Evolutionary conservation across 345 rosid genomes (phyloP), one percentile per base, ranked within the genome.

Genomic region (Populus ilicifolia): DNA sequence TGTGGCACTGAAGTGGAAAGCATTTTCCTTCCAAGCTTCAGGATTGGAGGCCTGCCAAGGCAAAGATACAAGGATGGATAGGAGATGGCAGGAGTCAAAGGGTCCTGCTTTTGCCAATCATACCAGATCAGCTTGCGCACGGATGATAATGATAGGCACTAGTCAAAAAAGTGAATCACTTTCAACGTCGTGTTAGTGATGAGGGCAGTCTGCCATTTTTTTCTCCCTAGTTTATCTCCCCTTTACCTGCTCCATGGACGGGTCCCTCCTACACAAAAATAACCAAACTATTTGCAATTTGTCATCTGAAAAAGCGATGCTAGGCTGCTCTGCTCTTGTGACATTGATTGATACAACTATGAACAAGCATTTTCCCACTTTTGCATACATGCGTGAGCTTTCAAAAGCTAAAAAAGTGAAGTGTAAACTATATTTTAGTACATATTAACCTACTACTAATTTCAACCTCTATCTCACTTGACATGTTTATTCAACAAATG

Each of bases 401-500:
- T 54, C 77, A 30, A 79, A 72, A 74, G 63, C 73, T 27, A 30
- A 8, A 77, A 33, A 16, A 17, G 69, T 16, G 10, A 59, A 27
- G 5, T 17, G 10, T 52, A 36, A 62, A 33, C 74, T 33, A 70
- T 75, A 70, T 75, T 36, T 78, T 74, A 52, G 50, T 27, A 72
- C 80, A 76, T 39, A 59, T 71, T 78, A 48, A 16, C 72, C 67
- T 70, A 35, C 81, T 84, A 38, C 64, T 78, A 35, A n/a, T 68
- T 52, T 25, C 39, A 36, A 23, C 50, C 38, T 30, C 38, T 33
- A 33, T 73, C 21, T 29, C 71, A 43, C 71, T 46, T 35, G 48
- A n/a, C 79, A 67, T 43, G 59, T 65, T 80, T 77, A 75, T 79
- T 83, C 84, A 75, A 77, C 86, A 79, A 80, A 79, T 72, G 81